Base-by-base conservation (phyloP, 352 stramenopile species). In the Pythium folliculosum region DNA sequence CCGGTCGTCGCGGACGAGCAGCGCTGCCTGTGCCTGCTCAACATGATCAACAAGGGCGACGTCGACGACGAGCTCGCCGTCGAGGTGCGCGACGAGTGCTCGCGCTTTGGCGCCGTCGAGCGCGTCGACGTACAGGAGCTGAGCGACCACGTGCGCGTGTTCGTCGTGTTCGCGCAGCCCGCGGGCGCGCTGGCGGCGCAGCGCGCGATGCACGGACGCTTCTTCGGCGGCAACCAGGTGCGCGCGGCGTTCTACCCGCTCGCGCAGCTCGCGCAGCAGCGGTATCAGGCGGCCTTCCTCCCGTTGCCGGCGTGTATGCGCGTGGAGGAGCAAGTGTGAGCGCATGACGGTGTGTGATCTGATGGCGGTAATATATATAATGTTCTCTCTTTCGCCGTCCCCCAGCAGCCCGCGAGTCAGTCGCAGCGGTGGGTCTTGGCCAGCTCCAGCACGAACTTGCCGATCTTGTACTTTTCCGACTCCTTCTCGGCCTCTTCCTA, bases 381-480 rank as follows among this genome's bases (percentile, higher is more conserved):
- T 25, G 17, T 32, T 32, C 27, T 32, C 27, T 32, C 27, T 5
- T 32, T 32, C 27, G 27, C 27, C 27, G 27, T 32, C 27, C n/a
- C n/a, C n/a, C n/a, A n/a, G n/a, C n/a, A n/a, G 27, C 27, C 3
- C 27, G 27, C 27, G 27, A 32, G 60, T 63, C 53, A 69, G 12
- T 69, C 52, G 35, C 69, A 43, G 35, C 83, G 80, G 52, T 86
- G 69, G 49, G 84, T 92, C 76, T 97, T 93, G 68, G 96, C 95
- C 67, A 98, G 94, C 75, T 99, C 95, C 63, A 99, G 89, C 73
- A 99, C 98, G 77, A 94, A 98, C 68, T 98, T 98, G 64, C 94
- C 94, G 77, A 98, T 94, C 74, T 99, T 99, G 82, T 98, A 99
- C 73, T 97, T 98, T 76, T 98, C 90, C 69, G 77, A 92, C 45